phyloP scores from a whole-genome alignment of 768 basidiomycete species.

The Podaxis rugospora region DNA sequence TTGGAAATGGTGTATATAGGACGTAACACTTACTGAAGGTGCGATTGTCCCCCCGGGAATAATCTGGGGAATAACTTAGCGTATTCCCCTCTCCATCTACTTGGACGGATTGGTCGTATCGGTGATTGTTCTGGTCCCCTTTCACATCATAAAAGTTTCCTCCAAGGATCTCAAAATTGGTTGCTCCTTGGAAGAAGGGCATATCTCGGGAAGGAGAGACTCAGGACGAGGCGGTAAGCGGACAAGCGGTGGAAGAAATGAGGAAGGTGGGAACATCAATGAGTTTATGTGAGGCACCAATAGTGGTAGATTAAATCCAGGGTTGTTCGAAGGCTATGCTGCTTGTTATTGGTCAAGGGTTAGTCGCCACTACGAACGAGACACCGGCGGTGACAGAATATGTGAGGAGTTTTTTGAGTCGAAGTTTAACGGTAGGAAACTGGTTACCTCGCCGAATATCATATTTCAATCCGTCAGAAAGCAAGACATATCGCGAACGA shows the following conservation, averaged over 20 bases:
- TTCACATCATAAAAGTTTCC: not conserved
- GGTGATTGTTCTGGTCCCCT: not conserved
- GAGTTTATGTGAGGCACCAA: not conserved
- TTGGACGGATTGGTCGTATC: not conserved
- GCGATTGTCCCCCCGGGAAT: not conserved
- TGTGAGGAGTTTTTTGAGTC: not conserved
- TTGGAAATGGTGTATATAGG: not conserved
- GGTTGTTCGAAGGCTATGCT: not conserved
- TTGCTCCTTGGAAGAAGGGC: slow-evolving; percentile 5
- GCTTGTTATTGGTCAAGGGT: not conserved
- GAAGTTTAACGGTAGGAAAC: too few species aligned
- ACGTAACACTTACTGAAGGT: not conserved
- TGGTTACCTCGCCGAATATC: too few species aligned
- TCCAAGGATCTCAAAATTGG: slow-evolving; percentile 1
- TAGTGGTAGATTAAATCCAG: not conserved
- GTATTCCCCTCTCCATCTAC: not conserved
- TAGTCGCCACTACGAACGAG: not conserved
- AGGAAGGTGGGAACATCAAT: not conserved
- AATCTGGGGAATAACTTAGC: not conserved
- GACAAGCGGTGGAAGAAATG: not conserved
- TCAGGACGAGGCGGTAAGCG: not conserved
- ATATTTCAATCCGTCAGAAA: too few species aligned
- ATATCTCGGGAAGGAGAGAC: not conserved
- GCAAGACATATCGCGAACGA: too few species aligned
- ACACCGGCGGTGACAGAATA: not conserved